phyloP scores from a whole-genome alignment of 2,329 filamentous ascomycete genomes.

The Beauveria sp. region DNA sequence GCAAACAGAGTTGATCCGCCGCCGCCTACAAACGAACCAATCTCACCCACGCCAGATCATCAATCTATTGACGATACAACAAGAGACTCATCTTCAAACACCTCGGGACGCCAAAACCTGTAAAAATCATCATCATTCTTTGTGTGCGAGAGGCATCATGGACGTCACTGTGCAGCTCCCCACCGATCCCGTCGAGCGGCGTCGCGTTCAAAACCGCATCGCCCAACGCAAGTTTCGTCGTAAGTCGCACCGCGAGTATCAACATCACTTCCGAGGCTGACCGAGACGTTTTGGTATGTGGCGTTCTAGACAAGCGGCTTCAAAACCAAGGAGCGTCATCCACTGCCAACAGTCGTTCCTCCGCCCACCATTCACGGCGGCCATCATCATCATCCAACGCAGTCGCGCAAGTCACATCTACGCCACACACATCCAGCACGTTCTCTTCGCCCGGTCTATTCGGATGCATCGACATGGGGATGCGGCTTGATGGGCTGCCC shows the following conservation, averaged over 20 bases:
- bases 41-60: neutral
- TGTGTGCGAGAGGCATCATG: neutral
- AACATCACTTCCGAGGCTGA: neutral
- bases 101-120: neutral
- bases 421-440: neutral
- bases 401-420: neutral
- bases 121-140: neutral
- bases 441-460: neutral
- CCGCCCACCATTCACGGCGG: neutral
- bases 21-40: neutral
- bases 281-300: neutral
- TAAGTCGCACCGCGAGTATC: neutral
- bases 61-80: neutral
- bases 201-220: neutral
- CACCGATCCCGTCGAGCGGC: neutral
- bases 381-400: neutral
- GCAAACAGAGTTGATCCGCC: neutral
- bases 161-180: slow-evolving; percentile 2
- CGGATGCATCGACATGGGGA: neutral
- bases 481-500: neutral
- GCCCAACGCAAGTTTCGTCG: slow-evolving; percentile 1
- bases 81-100: neutral
- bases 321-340: neutral
- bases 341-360: neutral
- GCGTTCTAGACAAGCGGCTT: neutral